Conservation (phyloP, 2,329 filamentous ascomycete species). For the Tolypocladium inflatum region DNA sequence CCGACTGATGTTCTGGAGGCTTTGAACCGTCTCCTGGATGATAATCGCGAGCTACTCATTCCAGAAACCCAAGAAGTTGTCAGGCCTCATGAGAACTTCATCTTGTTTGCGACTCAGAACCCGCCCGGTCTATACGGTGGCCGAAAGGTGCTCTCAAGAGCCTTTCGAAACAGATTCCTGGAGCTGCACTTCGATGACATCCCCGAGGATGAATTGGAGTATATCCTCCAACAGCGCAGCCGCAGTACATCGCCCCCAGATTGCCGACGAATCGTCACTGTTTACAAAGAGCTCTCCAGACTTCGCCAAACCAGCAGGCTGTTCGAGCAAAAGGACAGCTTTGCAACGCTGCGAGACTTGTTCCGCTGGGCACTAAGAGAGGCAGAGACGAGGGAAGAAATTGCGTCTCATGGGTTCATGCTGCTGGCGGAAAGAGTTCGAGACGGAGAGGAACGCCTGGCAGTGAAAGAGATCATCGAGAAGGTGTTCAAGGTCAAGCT, state of each 20-base stretch:
- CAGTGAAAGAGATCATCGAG: slow-evolving; percentile 83
- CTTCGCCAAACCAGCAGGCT: slow-evolving; percentile 82
- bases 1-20: slow-evolving; percentile 96
- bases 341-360: slow-evolving; percentile 89
- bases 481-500: slow-evolving; percentile 81
- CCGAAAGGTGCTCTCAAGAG: slow-evolving; percentile 82
- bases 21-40: slow-evolving; percentile 87
- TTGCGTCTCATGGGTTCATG: slow-evolving; percentile 93
- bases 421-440: slow-evolving; percentile 88
- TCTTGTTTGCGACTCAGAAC: slow-evolving; percentile 97
- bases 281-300: slow-evolving; percentile 87
- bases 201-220: slow-evolving; percentile 85
- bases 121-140: slow-evolving; percentile 92
- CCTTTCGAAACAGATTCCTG: slow-evolving; percentile 93
- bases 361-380: slow-evolving; percentile 89
- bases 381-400: slow-evolving; percentile 76
- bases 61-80: slow-evolving; percentile 95
- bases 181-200: slow-evolving; percentile 98
- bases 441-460: slow-evolving; percentile 75
- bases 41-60: slow-evolving; percentile 91
- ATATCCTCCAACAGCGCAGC: slow-evolving; percentile 80
- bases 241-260: slow-evolving; percentile 83
- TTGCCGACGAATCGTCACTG: slow-evolving; percentile 80
- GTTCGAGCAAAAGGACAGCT: slow-evolving; percentile 96
- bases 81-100: slow-evolving; percentile 86